A percentile compares a stretch with the other conserved stretches of the same genome.
Conservation (phyloP, 2,329 filamentous ascomycete genomes). For the Trichophyton equinum region DNA sequence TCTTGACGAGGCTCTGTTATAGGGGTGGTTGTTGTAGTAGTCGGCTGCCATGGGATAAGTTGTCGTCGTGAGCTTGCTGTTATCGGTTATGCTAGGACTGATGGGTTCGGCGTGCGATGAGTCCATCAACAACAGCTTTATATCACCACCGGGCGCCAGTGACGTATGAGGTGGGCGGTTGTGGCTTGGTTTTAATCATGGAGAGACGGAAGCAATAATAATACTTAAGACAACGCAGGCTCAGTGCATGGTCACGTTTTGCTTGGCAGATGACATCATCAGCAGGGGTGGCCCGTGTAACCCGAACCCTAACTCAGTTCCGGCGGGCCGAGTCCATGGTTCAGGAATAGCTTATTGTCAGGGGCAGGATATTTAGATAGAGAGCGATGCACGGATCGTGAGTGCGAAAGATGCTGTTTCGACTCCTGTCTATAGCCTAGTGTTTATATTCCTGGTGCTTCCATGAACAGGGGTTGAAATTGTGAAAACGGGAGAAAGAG, state of each 20-base stretch:
- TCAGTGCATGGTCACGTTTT: neutral
- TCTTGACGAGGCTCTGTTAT: neutral
- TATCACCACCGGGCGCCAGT: neutral
- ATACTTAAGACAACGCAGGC: neutral
- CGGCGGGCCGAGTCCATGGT: neutral
- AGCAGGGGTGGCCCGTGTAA: constrained; percentile 2
- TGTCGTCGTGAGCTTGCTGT: neutral
- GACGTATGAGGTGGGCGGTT: neutral
- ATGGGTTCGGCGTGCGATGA: no score
- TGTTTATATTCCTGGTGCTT: neutral
- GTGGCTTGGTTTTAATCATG: neutral
- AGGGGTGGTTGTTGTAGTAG: constrained; percentile 2
- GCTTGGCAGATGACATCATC: constrained; percentile 3
- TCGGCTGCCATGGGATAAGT: neutral
- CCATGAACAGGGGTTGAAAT: neutral
- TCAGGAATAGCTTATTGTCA: neutral
- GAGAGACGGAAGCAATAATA: neutral
- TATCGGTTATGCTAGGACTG: neutral
- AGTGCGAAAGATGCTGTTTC: neutral
- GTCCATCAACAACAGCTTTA: neutral
- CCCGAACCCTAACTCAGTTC: constrained; percentile 2
- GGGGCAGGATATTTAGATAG: neutral
- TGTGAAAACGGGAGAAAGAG: neutral
- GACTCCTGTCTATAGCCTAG: neutral
- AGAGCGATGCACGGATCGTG: neutral